phyloP scores from a whole-genome alignment of 768 basidiomycete species.

The Tubosaeta sp. region DNA sequence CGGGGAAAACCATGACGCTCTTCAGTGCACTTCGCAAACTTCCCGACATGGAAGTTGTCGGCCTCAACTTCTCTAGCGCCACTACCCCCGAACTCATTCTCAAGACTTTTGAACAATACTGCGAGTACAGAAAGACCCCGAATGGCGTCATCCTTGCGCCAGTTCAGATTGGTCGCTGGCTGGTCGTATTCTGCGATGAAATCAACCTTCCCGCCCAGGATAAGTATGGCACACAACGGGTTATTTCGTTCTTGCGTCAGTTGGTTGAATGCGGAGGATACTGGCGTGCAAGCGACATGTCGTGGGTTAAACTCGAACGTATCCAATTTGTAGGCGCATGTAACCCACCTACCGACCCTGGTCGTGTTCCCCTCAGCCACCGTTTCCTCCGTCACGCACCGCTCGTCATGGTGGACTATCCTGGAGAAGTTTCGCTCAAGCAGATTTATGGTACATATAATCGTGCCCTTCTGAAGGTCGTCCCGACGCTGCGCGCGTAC shows the following conservation, averaged over 20 bases:
- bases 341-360: slow-evolving; percentile 98
- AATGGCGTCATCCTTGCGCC: slow-evolving; percentile 97
- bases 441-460: slow-evolving; percentile 99
- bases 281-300: slow-evolving; percentile 91
- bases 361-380: slow-evolving; percentile 96
- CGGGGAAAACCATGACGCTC: slow-evolving; percentile 99
- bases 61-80: slow-evolving; percentile 98
- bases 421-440: slow-evolving; percentile 92
- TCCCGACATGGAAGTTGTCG: slow-evolving; percentile 98
- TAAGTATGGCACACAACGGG: slow-evolving; percentile 97
- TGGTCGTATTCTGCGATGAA: slow-evolving; percentile 99
- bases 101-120: slow-evolving; percentile 99
- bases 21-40: slow-evolving; percentile 97
- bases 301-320: slow-evolving; percentile 97
- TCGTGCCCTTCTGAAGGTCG: slow-evolving; percentile 90
- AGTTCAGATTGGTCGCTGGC: slow-evolving; percentile 92
- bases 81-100: slow-evolving; percentile 97
- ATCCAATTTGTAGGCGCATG: slow-evolving; percentile 99
- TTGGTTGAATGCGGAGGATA: slow-evolving; percentile 93
- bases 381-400: slow-evolving; percentile 98
- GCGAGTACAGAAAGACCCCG: slow-evolving; percentile 97
- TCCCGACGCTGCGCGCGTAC: slow-evolving; percentile 89
- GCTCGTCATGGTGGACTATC: slow-evolving; percentile 98
- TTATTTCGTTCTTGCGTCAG: slow-evolving; percentile 97
- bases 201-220: slow-evolving; percentile 97